Evolutionary conservation across 2,329 filamentous ascomycete genomes (phyloP).

Genomic region (Calonectria hawksworthii): DNA sequence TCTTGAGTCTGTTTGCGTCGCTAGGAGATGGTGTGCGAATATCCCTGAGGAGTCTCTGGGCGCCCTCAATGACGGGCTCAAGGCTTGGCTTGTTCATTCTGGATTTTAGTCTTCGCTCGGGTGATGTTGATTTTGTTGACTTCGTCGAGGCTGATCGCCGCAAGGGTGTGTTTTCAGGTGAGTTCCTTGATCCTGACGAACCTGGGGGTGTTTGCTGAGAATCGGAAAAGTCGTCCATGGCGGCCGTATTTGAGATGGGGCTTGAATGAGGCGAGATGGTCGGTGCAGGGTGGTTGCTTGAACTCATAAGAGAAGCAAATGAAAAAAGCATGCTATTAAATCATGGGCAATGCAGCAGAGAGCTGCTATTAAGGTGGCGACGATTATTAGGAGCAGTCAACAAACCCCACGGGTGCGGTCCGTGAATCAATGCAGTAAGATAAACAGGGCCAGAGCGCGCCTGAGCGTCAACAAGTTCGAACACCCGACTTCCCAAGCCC

Average conservation of each 20-base stretch:
- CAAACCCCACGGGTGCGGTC: constrained; percentile 3
- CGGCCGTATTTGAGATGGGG: background rate
- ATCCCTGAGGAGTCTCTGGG: constrained; percentile 37
- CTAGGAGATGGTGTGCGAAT: constrained; percentile 27
- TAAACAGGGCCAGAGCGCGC: constrained; percentile 6
- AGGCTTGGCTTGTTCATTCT: constrained; percentile 39
- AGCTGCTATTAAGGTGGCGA: constrained; percentile 2
- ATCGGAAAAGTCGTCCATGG: constrained; percentile 12
- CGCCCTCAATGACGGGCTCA: constrained; percentile 49
- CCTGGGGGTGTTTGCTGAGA: constrained; percentile 5
- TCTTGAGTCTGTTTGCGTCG: constrained; percentile 31
- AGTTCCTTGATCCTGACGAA: constrained; percentile 16
- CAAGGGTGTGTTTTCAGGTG: constrained; percentile 18
- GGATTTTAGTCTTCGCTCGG: constrained; percentile 38
- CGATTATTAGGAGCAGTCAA: background rate
- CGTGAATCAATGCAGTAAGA: constrained; percentile 20
- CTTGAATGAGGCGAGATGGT: background rate
- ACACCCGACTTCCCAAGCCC: constrained; percentile 2
- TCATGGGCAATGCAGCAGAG: background rate
- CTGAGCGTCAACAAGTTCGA: background rate
- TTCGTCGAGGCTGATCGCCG: background rate
- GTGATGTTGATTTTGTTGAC: constrained; percentile 19
- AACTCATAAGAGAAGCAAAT: constrained; percentile 4
- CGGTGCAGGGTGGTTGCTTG: constrained; percentile 1
- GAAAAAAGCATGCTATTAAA: constrained; percentile 7